These are phyloP conservation scores for Neophaeococcomyces aloes DNA, from an alignment of 2,329 filamentous ascomycete genomes.

Conservation along the genomic window DNA sequence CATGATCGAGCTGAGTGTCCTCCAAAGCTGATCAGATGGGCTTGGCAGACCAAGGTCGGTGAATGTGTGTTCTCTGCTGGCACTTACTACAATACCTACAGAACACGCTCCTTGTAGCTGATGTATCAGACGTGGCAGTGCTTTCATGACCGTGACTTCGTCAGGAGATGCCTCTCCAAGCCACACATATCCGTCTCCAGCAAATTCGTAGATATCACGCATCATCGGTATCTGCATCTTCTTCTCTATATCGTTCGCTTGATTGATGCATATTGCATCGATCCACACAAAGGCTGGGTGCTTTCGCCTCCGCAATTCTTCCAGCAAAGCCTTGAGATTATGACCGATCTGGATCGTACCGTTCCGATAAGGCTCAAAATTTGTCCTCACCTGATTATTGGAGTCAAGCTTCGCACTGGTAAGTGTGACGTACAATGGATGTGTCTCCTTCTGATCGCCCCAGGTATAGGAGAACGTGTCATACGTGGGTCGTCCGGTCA, in stretches of 20 bases:
- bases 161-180: conserved; percentile 9
- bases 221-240: conserved; percentile 10
- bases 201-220: conserved; percentile 8
- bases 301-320: not conserved
- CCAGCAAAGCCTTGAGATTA: not conserved
- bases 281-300: conserved; percentile 12
- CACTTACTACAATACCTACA: not conserved
- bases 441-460: not conserved
- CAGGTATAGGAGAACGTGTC: conserved; percentile 6
- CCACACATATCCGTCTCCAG: conserved; percentile 10
- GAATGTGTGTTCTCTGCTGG: not conserved
- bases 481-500: not conserved
- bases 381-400: not conserved
- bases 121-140: not conserved
- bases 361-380: not conserved
- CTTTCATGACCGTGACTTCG: not conserved
- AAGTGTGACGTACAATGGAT: not conserved
- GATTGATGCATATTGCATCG: conserved; percentile 12
- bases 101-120: not conserved
- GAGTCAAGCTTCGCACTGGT: not conserved
- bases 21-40: not conserved
- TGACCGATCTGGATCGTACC: not conserved
- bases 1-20: not conserved
- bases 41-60: not conserved
- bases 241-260: conserved; percentile 9